phyloP scores from a whole-genome alignment of 352 stramenopile species.

The Pythium myriotylum region DNA sequence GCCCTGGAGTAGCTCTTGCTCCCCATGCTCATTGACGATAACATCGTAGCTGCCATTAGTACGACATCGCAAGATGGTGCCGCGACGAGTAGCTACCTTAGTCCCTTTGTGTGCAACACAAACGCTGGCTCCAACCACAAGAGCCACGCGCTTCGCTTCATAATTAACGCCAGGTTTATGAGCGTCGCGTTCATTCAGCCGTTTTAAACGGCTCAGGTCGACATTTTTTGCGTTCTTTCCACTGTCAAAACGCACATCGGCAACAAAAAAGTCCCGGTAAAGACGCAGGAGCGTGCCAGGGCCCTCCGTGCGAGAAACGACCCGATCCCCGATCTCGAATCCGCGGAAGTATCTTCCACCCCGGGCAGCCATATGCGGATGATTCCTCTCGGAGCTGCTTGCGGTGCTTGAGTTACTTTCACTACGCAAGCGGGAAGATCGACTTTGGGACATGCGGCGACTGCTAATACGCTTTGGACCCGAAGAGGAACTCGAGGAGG shows the following conservation, averaged over 20 bases:
- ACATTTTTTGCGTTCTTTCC: constrained; percentile 62
- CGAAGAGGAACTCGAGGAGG: constrained; percentile 13
- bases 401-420: constrained; percentile 16
- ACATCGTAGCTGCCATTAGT: constrained; percentile 70
- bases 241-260: constrained; percentile 69
- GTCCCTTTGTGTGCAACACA: constrained; percentile 52
- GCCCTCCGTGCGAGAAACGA: constrained; percentile 37
- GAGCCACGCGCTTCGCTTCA: not conserved
- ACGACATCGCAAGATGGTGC: constrained; percentile 52
- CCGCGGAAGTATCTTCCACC: constrained; percentile 21
- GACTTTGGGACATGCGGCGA: constrained; percentile 1
- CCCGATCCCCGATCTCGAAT: constrained; percentile 58
- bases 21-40: constrained; percentile 48
- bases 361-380: not conserved
- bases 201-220: constrained; percentile 43
- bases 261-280: constrained; percentile 70
- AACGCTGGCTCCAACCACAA: constrained; percentile 37
- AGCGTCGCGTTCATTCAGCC: constrained; percentile 16
- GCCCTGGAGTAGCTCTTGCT: constrained; percentile 43
- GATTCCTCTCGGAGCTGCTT: constrained; percentile 10
- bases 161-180: not conserved
- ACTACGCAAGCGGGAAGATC: not conserved
- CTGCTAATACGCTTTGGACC: not conserved
- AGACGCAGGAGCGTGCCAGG: constrained; percentile 61
- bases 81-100: constrained; percentile 41